These are phyloP conservation scores for Glycine latifolia DNA, from an alignment of 306 rosid species.

Conservation along the genomic window DNA sequence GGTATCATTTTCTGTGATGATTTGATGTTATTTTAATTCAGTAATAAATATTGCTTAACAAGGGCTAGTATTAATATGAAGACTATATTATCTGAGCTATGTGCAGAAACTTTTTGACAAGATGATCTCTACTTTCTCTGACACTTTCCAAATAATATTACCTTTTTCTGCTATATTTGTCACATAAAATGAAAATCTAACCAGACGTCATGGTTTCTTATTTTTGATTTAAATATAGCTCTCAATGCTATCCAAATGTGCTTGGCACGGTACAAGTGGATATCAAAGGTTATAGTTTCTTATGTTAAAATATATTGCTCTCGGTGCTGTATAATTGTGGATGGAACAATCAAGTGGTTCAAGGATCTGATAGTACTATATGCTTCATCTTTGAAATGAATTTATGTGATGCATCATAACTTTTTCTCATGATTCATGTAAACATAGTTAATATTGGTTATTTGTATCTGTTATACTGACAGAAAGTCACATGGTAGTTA, in stretches of 20 bases:
- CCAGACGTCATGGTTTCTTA: slow-evolving; percentile 13
- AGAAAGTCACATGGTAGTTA: slow-evolving; percentile 29
- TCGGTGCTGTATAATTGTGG: slow-evolving; percentile 16
- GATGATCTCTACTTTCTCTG: background rate
- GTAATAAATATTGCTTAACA: slow-evolving; percentile 4
- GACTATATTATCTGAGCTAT: slow-evolving; percentile 5
- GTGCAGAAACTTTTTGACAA: slow-evolving; percentile 29
- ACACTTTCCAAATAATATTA: slow-evolving; percentile 14
- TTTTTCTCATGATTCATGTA: slow-evolving; percentile 1
- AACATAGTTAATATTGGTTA: slow-evolving; percentile 3
- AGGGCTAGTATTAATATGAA: slow-evolving; percentile 21
- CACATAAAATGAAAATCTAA: slow-evolving; percentile 30
- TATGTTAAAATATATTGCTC: slow-evolving; percentile 12
- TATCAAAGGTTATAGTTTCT: slow-evolving; percentile 14
- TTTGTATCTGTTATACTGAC: background rate
- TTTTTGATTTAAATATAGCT: slow-evolving; percentile 13
- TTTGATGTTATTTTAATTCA: background rate
- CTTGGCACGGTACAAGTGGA: background rate
- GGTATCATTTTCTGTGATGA: slow-evolving; percentile 50
- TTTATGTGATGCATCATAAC: background rate
- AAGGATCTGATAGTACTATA: slow-evolving; percentile 16
- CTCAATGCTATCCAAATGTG: background rate
- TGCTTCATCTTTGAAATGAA: slow-evolving; percentile 32
- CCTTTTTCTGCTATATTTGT: slow-evolving; percentile 23
- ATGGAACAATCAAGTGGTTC: slow-evolving; percentile 24